These are phyloP conservation scores for Leucoagaricus sp. DNA, from an alignment of 1,284 basidiomycete species.

Conservation along the genomic window DNA sequence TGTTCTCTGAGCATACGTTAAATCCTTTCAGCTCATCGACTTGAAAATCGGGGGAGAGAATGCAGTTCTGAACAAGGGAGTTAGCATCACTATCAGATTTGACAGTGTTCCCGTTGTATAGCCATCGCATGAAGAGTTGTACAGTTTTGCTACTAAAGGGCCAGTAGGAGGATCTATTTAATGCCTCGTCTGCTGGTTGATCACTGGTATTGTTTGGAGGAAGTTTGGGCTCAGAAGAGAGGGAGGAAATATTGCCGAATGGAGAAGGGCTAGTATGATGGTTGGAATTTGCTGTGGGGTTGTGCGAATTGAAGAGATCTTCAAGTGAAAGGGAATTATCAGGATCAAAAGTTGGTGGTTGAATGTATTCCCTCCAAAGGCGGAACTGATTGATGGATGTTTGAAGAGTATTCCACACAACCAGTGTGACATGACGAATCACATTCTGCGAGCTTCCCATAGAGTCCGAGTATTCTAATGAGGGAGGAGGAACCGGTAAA, in stretches of 20 bases:
- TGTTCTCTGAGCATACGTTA: slow-evolving; percentile 14
- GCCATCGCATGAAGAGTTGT: slow-evolving; percentile 26
- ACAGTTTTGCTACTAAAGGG: slow-evolving; percentile 22
- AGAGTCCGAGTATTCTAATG: too few species aligned
- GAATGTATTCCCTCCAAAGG: slow-evolving; percentile 24
- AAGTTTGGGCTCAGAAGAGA: too few species aligned
- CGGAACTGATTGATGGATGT: slow-evolving; percentile 24
- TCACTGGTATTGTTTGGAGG: too few species aligned
- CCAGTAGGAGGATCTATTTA: neutral
- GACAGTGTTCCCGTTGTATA: slow-evolving; percentile 18
- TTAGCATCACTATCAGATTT: slow-evolving; percentile 23
- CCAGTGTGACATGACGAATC: slow-evolving; percentile 22
- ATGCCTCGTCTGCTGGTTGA: neutral
- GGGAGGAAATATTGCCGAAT: too few species aligned
- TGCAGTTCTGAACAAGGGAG: slow-evolving; percentile 22
- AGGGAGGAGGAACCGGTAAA: too few species aligned
- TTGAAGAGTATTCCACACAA: slow-evolving; percentile 28
- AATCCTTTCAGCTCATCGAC: slow-evolving; percentile 22
- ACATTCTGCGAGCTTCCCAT: too few species aligned
- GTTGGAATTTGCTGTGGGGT: neutral
- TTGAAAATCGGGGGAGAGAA: slow-evolving; percentile 22
- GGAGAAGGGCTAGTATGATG: slow-evolving; percentile 9
- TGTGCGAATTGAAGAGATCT: slow-evolving; percentile 20
- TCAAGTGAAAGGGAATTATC: slow-evolving; percentile 21
- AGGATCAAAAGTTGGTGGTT: slow-evolving; percentile 30